A percentile compares a stretch with the other conserved stretches of the same genome.
Conservation (phyloP, 306 rosid genomes). For the Purshia tridentata region DNA sequence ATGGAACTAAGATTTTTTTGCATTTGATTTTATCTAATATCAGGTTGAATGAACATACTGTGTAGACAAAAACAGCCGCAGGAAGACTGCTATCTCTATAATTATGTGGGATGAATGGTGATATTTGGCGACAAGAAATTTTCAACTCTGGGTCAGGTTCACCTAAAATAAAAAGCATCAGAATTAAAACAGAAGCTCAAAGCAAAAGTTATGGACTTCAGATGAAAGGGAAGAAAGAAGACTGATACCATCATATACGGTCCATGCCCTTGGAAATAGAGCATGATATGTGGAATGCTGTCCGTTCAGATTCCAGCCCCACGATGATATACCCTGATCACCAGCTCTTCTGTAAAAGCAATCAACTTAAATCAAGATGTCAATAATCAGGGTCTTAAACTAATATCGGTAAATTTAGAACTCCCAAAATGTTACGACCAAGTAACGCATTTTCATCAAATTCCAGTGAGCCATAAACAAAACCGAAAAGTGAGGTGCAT, state of each 20-base stretch:
- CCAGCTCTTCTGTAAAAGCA: conserved; percentile 55
- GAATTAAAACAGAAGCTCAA: conserved; percentile 19
- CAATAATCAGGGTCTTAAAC: conserved; percentile 11
- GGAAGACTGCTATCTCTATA: conserved; percentile 97
- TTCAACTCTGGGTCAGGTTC: conserved; percentile 98
- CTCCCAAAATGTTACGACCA: not conserved
- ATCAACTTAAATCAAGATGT: conserved; percentile 17
- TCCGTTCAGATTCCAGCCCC: conserved; percentile 98
- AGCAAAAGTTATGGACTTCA: conserved; percentile 3
- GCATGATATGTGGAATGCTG: conserved; percentile 99
- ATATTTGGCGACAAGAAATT: conserved; percentile 93
- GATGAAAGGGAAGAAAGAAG: conserved; percentile 20
- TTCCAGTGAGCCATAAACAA: not conserved
- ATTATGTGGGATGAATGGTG: conserved; percentile 94
- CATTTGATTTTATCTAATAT: conserved; percentile 2
- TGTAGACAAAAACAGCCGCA: conserved; percentile 88
- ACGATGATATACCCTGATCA: conserved; percentile 91
- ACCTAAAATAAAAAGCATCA: conserved; percentile 44
- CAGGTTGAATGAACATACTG: conserved; percentile 45
- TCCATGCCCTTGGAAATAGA: conserved; percentile 99
- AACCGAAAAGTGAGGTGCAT: not conserved
- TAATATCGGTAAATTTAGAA: conserved; percentile 2
- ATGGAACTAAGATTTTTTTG: not conserved
- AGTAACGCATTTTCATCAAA: not conserved
- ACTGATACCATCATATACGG: conserved; percentile 84